Evolutionary conservation across 441 rosid genomes (phyloP), one percentile per base, ranked within the genome.

Genomic region (Croton laevigatus): DNA sequence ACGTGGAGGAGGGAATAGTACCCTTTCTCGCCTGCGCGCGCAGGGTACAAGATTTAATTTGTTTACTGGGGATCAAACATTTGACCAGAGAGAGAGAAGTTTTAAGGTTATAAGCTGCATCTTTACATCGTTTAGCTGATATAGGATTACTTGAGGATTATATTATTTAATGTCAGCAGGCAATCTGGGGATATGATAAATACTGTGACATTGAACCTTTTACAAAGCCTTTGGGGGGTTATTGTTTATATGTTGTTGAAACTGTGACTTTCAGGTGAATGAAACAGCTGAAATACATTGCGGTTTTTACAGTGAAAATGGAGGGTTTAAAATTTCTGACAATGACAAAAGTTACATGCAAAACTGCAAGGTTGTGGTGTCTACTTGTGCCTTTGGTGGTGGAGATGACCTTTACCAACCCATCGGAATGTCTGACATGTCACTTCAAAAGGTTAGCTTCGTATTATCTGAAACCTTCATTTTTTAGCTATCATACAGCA

Each of bases 361-460:
- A 72, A 82, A 70, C 52, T 93, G 98, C 81, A 70, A 81, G 78
- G 84, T 79, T 54, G 97, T 86, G 16, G 97, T 95, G 64, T 89
- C 95, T 66, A 91, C 98, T 54, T 95, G 98, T 86, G 90, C 97
- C 12, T 95, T 95, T 82, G 99, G 99, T 68, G 99, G 99, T 70
- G 98, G 99, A 48, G 99, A 95, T 83, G 88, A 89, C 78, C 98
- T 95, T 78, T 89, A 93, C 78, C 87, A 93, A 73, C 99, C 97
- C 69, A 93, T 95, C 77, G 98, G 97, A 78, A 89, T 89, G 94
- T 78, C 86, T 12, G 76, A 86, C 57, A 78, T 86, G 46, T 84
- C 99, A 8, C 77, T 77, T 75, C 77, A 75, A 77, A 95, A 88
- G 94, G 99, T 94, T 79, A 62, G 83, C 60, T 46, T 68, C 16